Evolutionary conservation across 2,329 filamentous ascomycete species (phyloP), one percentile per base, ranked within the genome.

Genomic region (Diaporthe vaccinii): DNA sequence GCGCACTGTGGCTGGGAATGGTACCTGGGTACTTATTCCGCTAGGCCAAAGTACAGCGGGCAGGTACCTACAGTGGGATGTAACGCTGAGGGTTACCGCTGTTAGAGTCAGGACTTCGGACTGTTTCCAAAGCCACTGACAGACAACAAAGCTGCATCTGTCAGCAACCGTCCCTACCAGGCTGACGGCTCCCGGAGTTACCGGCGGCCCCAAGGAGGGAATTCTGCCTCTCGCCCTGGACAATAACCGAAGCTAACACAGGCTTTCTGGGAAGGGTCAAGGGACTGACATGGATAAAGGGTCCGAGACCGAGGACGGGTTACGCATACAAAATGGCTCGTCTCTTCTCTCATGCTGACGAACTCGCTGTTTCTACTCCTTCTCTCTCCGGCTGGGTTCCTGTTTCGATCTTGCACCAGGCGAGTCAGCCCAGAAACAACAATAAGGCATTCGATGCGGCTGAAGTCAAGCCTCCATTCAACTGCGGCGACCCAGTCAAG

Each of bases 1-100:
- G 61, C 74, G 62, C 28, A 25, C 46, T 76, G 71, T 74, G 72
- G 74, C 65, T 74, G 44, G 71, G 71, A 31, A 10, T 0, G n/a
- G 34, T 74, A 9, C 61, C n/a, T 65, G 49, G 57, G 41, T 62
- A 44, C 57, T n/a, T 41, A 10, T 14, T 44, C 36, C 58, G 9
- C 28, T 25, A 36, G n/a, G 55, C 39, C 31, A 46, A 41, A 61
- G 58, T 61, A 25, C 58, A 44, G 59, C 9, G 20, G 59, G 28
- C 39, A 46, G 39, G 59, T 41, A 51, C 41, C 25, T 61, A 31
- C n/a, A 28, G 55, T 72, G 28, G 36, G 39, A 72, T 59, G 68
- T 59, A 55, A 69, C 65, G 31, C 9, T 68, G 31, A 22, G 46
- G 15, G 20, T 28, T 53, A 53, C 28, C 46, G 25, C 41, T 44